Base-by-base conservation (phyloP, 331 rosid genomes). In the Malus hybrid region DNA sequence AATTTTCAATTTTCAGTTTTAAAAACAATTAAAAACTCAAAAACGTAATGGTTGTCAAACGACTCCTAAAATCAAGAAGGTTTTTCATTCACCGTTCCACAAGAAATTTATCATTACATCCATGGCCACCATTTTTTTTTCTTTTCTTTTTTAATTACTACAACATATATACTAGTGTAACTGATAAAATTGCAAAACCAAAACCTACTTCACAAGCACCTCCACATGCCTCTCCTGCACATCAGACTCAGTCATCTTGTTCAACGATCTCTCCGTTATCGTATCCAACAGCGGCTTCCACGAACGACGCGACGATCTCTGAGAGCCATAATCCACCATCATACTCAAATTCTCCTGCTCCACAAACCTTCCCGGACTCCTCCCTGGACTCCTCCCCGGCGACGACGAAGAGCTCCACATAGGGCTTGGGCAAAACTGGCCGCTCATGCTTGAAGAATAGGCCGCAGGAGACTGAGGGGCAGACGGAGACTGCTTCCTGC, bases 221-320 rank as follows among this genome's bases (percentile, higher is more conserved):
- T 60, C 79, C 4, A 20, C 14, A 29, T 29, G 29, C 70, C 7
- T 61, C 60, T 84, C 90, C 27, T 84, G 87, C 72, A 87, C 77
- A 77, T 88, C 93, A 1, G 93, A 92, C 63, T 89, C 96, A 50
- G 81, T 89, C 71, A 88, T 80, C 73, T 76, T 75, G 55, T 78
- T 73, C 67, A 86, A 60, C 14, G 91, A 77, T 59, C 34, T 88
- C 85, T 90, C 97, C 39, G 72, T 80, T 36, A 92, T 92, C n/a
- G 91, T 71, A 57, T 92, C 93, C 85, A 92, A 85, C 50, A 83
- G 76, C 1, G 97, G 96, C 77, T 79, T 92, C 96, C 96, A 92
- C 18, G 91, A 64, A 74, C 83, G 71, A 3, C 80, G 83, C 48
- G 75, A 63, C 28, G 86, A 71, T 18, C 88, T 77, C 71, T 64